phyloP scores from a whole-genome alignment of 768 basidiomycete genomes.

The Lentinula sp. region DNA sequence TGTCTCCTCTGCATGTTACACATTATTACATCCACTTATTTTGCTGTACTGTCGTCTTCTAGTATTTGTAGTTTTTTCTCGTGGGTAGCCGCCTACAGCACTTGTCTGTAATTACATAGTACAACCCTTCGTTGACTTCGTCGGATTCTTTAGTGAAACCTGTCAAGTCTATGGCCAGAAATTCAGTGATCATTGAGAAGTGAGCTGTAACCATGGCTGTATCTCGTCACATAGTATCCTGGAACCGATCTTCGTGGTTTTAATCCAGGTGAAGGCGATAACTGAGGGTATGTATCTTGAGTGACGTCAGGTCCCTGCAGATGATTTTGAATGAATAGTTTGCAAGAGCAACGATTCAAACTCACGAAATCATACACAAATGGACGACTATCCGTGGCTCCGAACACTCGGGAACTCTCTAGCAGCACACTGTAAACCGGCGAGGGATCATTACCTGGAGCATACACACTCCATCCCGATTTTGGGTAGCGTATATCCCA shows the following conservation, averaged over 20 bases:
- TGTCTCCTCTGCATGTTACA: neutral
- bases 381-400: constrained; percentile 68
- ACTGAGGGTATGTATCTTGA: constrained; percentile 47
- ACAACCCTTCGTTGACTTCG: neutral
- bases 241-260: constrained; percentile 21
- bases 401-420: constrained; percentile 76
- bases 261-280: constrained; percentile 19
- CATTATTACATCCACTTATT: neutral
- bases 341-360: constrained; percentile 1
- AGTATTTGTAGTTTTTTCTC: neutral
- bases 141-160: neutral
- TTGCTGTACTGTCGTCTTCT: constrained; percentile 4
- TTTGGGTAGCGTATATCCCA: constrained; percentile 69
- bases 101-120: neutral
- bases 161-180: neutral
- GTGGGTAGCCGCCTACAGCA: neutral
- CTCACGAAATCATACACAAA: constrained; percentile 75
- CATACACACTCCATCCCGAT: constrained; percentile 72
- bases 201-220: constrained; percentile 13
- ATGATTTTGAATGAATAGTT: neutral
- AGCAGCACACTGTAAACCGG: constrained; percentile 72
- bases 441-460: constrained; percentile 72
- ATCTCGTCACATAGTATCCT: constrained; percentile 22
- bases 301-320: constrained; percentile 52
- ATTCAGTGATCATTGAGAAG: neutral